These are phyloP conservation scores for Xylariaceae sp. DNA, from an alignment of 2,329 filamentous ascomycete species.

Conservation along the genomic window DNA sequence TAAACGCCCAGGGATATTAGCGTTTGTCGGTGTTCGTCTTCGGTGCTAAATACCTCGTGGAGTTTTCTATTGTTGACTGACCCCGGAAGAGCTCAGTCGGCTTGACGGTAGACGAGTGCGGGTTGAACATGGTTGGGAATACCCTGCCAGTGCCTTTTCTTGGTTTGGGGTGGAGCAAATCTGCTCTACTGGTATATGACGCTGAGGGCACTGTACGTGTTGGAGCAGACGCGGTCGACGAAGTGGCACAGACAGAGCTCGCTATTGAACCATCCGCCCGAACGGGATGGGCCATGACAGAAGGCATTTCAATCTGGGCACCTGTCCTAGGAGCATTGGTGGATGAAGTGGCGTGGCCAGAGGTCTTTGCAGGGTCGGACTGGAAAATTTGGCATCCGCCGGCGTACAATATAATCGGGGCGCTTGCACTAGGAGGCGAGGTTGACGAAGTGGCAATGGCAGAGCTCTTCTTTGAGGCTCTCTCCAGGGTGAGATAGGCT, in stretches of 20 bases:
- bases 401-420: too few relatives aligned
- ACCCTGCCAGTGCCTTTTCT: constrained; percentile 28
- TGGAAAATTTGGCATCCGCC: too few relatives aligned
- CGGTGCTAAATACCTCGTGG: constrained; percentile 19
- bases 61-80: not conserved
- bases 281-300: too few relatives aligned
- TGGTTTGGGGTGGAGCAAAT: not conserved
- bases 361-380: too few relatives aligned
- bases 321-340: not conserved
- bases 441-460: too few relatives aligned
- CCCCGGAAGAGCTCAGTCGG: constrained; percentile 28
- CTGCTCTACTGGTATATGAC: too few relatives aligned
- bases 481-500: too few relatives aligned
- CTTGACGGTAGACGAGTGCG: constrained; percentile 16
- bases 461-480: too few relatives aligned
- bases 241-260: too few relatives aligned
- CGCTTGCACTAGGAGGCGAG: constrained; percentile 22
- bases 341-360: not conserved
- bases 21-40: not conserved
- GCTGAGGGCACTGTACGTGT: too few relatives aligned
- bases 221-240: not conserved
- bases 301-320: too few relatives aligned
- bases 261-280: not conserved
- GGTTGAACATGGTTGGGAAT: constrained; percentile 31
- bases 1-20: constrained; percentile 12